phyloP scores from a whole-genome alignment of 495 filamentous ascomycete genomes.

The Durotheca rogersii region DNA sequence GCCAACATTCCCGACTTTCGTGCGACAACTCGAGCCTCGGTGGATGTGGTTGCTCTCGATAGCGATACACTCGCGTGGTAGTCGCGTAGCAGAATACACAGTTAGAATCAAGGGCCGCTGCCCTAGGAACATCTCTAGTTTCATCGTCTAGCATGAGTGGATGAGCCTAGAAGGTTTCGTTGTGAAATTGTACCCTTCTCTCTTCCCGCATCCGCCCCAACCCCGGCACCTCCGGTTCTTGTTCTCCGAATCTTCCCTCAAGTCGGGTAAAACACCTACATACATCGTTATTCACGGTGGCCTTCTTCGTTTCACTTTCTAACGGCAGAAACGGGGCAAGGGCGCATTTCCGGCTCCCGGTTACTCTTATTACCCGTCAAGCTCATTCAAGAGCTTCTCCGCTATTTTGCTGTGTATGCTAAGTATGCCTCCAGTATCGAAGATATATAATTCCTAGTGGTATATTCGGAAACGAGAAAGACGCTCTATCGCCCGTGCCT shows the following conservation, averaged over 20 bases:
- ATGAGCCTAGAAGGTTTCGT: neutral
- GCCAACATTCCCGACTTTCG: neutral
- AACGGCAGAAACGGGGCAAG: no score
- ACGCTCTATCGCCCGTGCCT: constrained; percentile 15
- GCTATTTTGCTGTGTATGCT: no score
- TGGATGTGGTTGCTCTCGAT: neutral
- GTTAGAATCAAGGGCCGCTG: neutral
- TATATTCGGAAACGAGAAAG: neutral
- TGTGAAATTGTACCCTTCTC: neutral
- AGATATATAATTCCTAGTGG: neutral
- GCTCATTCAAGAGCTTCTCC: no score
- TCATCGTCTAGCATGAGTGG: neutral
- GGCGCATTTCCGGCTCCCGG: no score
- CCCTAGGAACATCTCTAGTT: neutral
- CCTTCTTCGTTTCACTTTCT: no score
- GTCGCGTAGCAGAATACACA: neutral
- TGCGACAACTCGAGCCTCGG: no score
- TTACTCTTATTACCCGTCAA: no score
- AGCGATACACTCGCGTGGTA: neutral
- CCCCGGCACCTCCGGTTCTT: no score
- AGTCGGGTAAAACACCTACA: no score
- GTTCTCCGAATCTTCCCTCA: no score
- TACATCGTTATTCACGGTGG: no score
- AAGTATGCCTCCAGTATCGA: neutral
- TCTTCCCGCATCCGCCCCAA: no score